Evolutionary conservation across 148 eudicot genomes (phyloP), one percentile per base, ranked within the genome.

Genomic region (Amaranthus hypochondriacus): DNA sequence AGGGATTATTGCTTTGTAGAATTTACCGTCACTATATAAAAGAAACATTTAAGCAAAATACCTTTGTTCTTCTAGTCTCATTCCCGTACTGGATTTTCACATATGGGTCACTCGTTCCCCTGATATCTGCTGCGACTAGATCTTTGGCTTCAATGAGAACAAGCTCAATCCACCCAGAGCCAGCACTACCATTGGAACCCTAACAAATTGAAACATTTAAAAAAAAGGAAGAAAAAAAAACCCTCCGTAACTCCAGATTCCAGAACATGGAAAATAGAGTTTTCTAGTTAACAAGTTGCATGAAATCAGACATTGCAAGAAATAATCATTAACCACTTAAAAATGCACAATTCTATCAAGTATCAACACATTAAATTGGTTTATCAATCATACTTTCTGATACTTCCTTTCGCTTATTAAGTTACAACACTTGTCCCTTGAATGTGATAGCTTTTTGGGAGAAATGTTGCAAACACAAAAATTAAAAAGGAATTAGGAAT

Each of bases 51-150:
- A 63, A 56, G 21, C 15, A 65, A 5, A 48, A 9, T 82, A 81
- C 98, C 93, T 95, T 95, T 46, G 97, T 95, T 71, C 79, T 85
- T 77, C 87, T 88, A 87, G 80, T 95, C 71, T 81, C 73, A 73
- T 78, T 85, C 72, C 99, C 99, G 73, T 95, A 95, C 42, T 92
- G 92, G 78, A 95, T 82, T 75, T 84, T 87, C 60, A 95, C 96
- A 82, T 87, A 95, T 15, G 99, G 99, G 84, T 95, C 99, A 80
- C 99, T 95, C 47, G 99, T 90, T 74, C 99, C 99, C 75, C 96
- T 82, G 67, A 95, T 80, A 76, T 95, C 99, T 62, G 99, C 99
- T 79, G 92, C 99, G 74, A 95, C 77, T 66, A 95, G 96, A 81
- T 95, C 97, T 83, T 73, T 87, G 8, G 86, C 99, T 73, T 95